Evolutionary conservation across 2,329 filamentous ascomycete species (phyloP).

Genomic region (Dothideomycetes sp.): DNA sequence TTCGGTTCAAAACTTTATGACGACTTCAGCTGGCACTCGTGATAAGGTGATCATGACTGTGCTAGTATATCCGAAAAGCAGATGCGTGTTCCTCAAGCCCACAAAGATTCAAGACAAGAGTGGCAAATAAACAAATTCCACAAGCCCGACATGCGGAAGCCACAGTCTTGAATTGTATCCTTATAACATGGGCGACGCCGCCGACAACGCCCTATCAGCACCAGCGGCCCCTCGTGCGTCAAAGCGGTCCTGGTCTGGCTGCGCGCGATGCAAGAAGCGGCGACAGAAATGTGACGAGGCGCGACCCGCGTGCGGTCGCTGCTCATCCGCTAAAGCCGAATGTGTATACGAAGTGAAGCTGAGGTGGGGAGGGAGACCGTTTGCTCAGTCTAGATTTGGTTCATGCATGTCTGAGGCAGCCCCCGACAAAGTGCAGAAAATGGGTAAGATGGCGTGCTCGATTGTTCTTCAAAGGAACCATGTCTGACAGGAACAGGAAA

Average conservation of each 20-base stretch:
- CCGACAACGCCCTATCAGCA: background rate
- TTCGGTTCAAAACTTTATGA: too few species aligned
- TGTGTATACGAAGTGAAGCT: slow-evolving; percentile 9
- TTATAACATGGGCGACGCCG: slow-evolving; percentile 1
- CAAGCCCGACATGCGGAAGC: too few species aligned
- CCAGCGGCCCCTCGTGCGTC: background rate
- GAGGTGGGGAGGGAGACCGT: slow-evolving; percentile 8
- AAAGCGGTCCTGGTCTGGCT: slow-evolving; percentile 8
- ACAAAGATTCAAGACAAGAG: too few species aligned
- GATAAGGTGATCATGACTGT: too few species aligned
- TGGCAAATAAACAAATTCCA: too few species aligned
- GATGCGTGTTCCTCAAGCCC: too few species aligned
- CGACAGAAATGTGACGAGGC: slow-evolving; percentile 9
- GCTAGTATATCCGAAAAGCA: too few species aligned
- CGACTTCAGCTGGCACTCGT: too few species aligned
- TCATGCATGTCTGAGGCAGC: slow-evolving; percentile 5
- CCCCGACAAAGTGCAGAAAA: slow-evolving; percentile 4
- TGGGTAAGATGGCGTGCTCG: slow-evolving; percentile 3
- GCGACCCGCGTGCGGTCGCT: slow-evolving; percentile 5
- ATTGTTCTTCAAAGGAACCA: too few species aligned
- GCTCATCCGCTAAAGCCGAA: slow-evolving; percentile 1
- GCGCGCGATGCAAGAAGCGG: slow-evolving; percentile 7
- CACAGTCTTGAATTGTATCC: too few species aligned
- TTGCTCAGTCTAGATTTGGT: slow-evolving; percentile 7
- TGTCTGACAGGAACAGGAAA: slow-evolving; percentile 2